Evolutionary conservation across 129 eudicot genomes (phyloP).

Genomic region (Scalesia atractyloides): DNA sequence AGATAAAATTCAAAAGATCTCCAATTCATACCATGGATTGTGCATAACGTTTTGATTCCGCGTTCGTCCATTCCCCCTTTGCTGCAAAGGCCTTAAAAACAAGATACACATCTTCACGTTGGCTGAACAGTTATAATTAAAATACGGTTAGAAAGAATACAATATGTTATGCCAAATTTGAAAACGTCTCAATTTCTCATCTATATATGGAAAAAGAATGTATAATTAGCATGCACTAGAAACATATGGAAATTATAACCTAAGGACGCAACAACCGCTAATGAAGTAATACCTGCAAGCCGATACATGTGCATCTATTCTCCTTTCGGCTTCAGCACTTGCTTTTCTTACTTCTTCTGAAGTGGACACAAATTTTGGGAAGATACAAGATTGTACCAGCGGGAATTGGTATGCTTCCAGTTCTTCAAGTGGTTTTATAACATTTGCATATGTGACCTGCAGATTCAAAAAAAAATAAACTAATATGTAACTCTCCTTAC

Average conservation of each 20-base stretch:
- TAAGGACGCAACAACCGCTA: slow-evolving; percentile 12
- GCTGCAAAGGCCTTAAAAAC: slow-evolving; percentile 77
- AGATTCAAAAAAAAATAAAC: neutral
- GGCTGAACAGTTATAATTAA: slow-evolving; percentile 50
- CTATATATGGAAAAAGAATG: neutral
- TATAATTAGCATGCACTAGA: neutral
- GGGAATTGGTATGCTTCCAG: slow-evolving; percentile 86
- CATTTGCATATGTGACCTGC: slow-evolving; percentile 72
- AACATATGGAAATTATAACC: neutral
- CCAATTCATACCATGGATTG: slow-evolving; percentile 68
- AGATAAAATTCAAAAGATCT: neutral
- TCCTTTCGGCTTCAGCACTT: slow-evolving; percentile 84
- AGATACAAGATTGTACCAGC: slow-evolving; percentile 78
- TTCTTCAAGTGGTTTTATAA: slow-evolving; percentile 66
- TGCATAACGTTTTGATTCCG: slow-evolving; percentile 64
- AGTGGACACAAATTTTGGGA: slow-evolving; percentile 75
- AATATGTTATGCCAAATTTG: neutral
- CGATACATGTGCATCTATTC: slow-evolving; percentile 68
- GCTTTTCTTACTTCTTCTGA: slow-evolving; percentile 84
- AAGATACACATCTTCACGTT: slow-evolving; percentile 91
- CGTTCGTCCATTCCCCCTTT: slow-evolving; percentile 64
- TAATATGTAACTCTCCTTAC: neutral
- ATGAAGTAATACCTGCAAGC: slow-evolving; percentile 65
- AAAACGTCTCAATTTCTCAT: slow-evolving; percentile 3
- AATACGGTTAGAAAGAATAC: slow-evolving; percentile 13